Evolutionary conservation across 495 filamentous ascomycete genomes (phyloP).

Genomic region (Penicillium desertorum): DNA sequence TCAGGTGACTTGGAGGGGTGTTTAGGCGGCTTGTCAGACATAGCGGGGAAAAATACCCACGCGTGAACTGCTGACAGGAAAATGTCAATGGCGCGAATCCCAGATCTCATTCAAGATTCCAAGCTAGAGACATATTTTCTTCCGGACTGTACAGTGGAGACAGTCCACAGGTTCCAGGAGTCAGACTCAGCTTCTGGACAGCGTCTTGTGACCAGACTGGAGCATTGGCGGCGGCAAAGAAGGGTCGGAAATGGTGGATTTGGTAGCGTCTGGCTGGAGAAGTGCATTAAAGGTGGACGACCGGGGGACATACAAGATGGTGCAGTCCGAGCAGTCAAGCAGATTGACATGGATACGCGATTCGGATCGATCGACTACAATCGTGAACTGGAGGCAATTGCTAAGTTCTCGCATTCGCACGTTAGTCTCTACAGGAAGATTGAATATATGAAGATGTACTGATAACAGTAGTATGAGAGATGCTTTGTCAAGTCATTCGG

Average conservation of each 20-base stretch:
- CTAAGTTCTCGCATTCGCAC: slow-evolving; percentile 39
- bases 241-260: slow-evolving; percentile 30
- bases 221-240: slow-evolving; percentile 29
- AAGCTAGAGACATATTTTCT: slow-evolving; percentile 28
- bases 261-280: slow-evolving; percentile 40
- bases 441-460: background rate
- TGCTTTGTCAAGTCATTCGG: slow-evolving; percentile 36
- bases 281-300: slow-evolving; percentile 10
- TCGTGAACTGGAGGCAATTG: slow-evolving; percentile 43
- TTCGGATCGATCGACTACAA: slow-evolving; percentile 24
- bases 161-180: slow-evolving; percentile 22
- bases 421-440: background rate
- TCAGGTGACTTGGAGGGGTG: background rate
- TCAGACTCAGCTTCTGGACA: slow-evolving; percentile 9
- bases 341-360: slow-evolving; percentile 19
- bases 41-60: background rate
- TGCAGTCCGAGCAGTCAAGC: slow-evolving; percentile 17
- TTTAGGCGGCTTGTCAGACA: background rate
- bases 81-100: slow-evolving; percentile 12
- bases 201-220: slow-evolving; percentile 12
- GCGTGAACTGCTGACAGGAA: background rate
- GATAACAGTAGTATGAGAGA: slow-evolving; percentile 13
- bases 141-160: slow-evolving; percentile 15
- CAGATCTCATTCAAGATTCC: slow-evolving; percentile 31
- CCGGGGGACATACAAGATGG: background rate